Evolutionary conservation across 345 rosid genomes (phyloP).

Genomic region (Sisymbrium irio): DNA sequence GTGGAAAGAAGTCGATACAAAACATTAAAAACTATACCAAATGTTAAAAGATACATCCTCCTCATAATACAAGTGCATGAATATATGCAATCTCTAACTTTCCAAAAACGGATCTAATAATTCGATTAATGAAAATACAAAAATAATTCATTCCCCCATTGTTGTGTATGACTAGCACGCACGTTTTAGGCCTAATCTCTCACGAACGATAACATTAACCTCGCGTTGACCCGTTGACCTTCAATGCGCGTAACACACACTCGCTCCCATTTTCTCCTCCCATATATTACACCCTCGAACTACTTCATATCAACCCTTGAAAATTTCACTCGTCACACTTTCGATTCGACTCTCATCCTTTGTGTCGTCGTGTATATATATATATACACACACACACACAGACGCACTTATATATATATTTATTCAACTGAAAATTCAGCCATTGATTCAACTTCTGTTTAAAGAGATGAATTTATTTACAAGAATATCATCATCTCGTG

Average conservation of each 20-base stretch:
- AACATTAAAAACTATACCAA: neutral
- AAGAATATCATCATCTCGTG: conserved; percentile 30
- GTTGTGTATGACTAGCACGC: conserved; percentile 25
- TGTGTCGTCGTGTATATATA: too few species aligned
- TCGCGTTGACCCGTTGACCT: conserved; percentile 12
- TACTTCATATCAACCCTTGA: conserved; percentile 32
- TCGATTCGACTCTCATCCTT: conserved; percentile 10
- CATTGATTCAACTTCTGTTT: neutral
- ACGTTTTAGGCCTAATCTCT: conserved; percentile 26
- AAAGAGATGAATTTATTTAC: conserved; percentile 30
- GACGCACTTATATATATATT: neutral
- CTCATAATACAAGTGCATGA: conserved; percentile 7
- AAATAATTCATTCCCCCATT: neutral
- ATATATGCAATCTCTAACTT: conserved; percentile 1
- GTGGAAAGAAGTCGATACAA: neutral
- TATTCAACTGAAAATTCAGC: neutral
- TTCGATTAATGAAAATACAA: neutral
- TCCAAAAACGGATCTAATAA: neutral
- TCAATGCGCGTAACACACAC: conserved; percentile 12
- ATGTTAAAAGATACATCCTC: neutral
- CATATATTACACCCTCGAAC: conserved; percentile 21
- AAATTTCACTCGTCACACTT: conserved; percentile 30
- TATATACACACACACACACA: neutral
- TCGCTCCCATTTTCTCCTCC: neutral
- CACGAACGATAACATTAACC: conserved; percentile 16